phyloP scores from a whole-genome alignment of 257 asterid genomes.

The Solanum phureja region DNA sequence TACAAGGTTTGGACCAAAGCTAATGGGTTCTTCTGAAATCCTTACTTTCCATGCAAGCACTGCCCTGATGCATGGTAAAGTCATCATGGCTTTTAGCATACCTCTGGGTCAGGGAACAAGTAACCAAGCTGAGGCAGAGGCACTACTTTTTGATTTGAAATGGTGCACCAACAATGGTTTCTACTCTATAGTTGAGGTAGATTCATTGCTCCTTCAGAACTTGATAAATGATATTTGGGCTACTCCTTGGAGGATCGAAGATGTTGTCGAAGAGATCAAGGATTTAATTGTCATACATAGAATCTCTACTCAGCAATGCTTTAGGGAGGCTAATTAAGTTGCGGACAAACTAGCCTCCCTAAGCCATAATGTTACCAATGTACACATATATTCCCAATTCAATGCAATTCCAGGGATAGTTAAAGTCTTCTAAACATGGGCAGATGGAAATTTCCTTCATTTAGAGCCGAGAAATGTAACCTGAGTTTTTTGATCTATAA shows the following conservation, averaged over 20 bases:
- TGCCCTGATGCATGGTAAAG: not conserved
- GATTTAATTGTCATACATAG: not conserved
- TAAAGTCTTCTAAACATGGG: not conserved
- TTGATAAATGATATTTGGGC: not conserved
- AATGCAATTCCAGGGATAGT: not conserved
- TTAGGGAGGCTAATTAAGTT: not conserved
- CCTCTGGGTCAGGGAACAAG: not conserved
- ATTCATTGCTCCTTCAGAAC: not conserved
- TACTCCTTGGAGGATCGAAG: not conserved
- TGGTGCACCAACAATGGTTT: not conserved
- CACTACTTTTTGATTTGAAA: not conserved
- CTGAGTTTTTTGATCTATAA: not conserved
- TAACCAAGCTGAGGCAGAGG: not conserved
- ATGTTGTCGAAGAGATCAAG: not conserved
- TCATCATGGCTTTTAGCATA: not conserved
- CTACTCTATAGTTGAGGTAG: not conserved
- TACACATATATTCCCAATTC: not conserved
- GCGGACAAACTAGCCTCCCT: not conserved
- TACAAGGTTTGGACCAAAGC: not conserved
- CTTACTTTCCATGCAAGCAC: not conserved
- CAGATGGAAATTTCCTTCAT: not conserved
- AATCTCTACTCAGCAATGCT: not conserved
- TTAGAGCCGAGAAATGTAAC: not conserved
- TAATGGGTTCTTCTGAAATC: not conserved
- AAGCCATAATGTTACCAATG: not conserved